Percentiles rank a stretch among this genome's conserved stretches.
These are phyloP conservation scores for Penicillium occitanis DNA, from an alignment of 2,329 filamentous ascomycete genomes.

Conservation along the genomic window DNA sequence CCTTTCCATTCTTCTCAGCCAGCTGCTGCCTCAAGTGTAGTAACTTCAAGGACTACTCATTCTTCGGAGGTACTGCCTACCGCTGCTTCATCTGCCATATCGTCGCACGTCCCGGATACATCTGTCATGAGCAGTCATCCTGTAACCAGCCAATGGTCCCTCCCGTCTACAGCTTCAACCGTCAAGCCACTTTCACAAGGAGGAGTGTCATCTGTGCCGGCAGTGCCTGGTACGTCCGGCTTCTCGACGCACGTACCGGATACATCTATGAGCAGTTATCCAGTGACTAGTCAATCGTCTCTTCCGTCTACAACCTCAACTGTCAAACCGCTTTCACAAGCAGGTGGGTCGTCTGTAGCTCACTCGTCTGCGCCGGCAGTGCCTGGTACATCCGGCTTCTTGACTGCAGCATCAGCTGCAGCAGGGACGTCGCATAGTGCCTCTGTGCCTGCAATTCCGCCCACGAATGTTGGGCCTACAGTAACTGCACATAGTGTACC, in stretches of 20 bases:
- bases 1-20: neutral
- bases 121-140: neutral
- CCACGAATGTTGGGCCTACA: neutral
- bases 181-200: constrained; percentile 2
- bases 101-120: neutral
- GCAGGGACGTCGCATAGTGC: neutral
- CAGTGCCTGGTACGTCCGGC: neutral
- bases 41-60: neutral
- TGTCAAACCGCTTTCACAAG: neutral
- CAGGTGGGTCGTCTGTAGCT: neutral
- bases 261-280: neutral
- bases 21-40: neutral
- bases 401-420: neutral
- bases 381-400: neutral
- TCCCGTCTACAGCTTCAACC: neutral
- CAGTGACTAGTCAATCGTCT: constrained; percentile 2
- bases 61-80: neutral
- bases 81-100: neutral
- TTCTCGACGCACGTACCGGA: neutral
- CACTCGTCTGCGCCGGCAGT: neutral
- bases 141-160: constrained; percentile 1
- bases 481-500: neutral
- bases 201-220: neutral
- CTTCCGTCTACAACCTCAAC: neutral
- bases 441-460: constrained; percentile 3